These are phyloP conservation scores for cucumber (Cucumis sativus) DNA, from an alignment of 306 rosid species.

Conservation along the genomic window DNA sequence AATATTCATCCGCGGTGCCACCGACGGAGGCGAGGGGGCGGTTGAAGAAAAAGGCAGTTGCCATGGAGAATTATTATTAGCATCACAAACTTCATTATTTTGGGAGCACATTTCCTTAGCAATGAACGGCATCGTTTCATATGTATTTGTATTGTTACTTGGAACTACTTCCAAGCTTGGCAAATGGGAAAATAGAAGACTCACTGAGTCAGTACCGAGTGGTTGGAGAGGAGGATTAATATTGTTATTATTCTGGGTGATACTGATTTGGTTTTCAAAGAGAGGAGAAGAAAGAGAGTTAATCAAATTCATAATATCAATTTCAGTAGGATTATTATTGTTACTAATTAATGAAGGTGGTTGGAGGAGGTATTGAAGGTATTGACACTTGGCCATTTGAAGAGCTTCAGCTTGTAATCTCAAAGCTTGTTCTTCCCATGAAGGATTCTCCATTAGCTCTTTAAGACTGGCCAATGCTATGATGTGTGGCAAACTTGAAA, in stretches of 20 bases:
- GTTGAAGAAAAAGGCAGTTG: constrained; percentile 38
- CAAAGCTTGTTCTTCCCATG: constrained; percentile 39
- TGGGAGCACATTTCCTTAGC: constrained; percentile 12
- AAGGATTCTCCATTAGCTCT: constrained; percentile 30
- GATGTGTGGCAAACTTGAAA: constrained; percentile 51
- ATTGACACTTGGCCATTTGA: constrained; percentile 44
- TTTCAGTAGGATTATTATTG: constrained; percentile 9
- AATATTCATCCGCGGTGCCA: not conserved
- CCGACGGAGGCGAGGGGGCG: constrained; percentile 26
- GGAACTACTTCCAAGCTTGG: constrained; percentile 29
- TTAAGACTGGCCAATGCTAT: constrained; percentile 56
- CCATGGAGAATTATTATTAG: constrained; percentile 27
- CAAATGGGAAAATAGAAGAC: constrained; percentile 33
- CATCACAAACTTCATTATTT: constrained; percentile 13
- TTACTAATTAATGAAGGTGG: constrained; percentile 12
- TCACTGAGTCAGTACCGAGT: constrained; percentile 8
- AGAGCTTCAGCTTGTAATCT: constrained; percentile 45
- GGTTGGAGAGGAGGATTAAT: not conserved
- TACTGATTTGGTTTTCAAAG: constrained; percentile 14
- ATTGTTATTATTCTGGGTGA: not conserved
- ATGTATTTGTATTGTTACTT: not conserved
- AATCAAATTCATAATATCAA: constrained; percentile 24
- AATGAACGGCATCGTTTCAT: not conserved
- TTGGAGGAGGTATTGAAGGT: constrained; percentile 37
- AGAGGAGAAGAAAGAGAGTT: constrained; percentile 19